phyloP scores from a whole-genome alignment of 441 rosid genomes.

The Breynia disticha region DNA sequence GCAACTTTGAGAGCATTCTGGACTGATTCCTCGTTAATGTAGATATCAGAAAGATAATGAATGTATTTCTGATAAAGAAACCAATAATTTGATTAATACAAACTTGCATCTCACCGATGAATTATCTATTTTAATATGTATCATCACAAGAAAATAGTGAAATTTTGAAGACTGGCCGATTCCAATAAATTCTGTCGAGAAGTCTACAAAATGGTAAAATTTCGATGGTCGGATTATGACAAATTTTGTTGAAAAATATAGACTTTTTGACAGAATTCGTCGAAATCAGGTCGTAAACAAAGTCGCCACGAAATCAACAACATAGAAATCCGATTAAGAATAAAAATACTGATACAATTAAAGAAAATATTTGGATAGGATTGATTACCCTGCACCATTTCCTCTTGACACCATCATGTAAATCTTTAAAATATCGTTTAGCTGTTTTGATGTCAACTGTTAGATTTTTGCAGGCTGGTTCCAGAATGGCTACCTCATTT shows the following conservation, averaged over 20 bases:
- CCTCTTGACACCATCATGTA: neutral
- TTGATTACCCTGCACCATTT: neutral
- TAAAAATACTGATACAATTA: too few relatives aligned
- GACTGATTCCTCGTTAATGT: neutral
- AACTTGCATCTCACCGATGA: too few relatives aligned
- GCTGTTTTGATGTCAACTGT: neutral
- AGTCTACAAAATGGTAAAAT: too few relatives aligned
- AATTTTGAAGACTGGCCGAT: too few relatives aligned
- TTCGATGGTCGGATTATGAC: too few relatives aligned
- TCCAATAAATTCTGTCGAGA: too few relatives aligned
- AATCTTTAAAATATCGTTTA: neutral
- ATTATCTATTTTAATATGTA: too few relatives aligned
- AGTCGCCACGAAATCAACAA: too few relatives aligned
- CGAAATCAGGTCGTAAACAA: too few relatives aligned
- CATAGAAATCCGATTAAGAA: neutral
- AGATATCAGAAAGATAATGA: neutral
- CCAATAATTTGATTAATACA: neutral
- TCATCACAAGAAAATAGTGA: too few relatives aligned
- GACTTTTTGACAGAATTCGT: too few relatives aligned
- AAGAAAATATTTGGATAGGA: neutral
- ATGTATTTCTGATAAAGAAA: neutral
- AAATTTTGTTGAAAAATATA: too few relatives aligned
- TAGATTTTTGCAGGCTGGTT: neutral
- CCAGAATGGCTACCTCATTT: neutral
- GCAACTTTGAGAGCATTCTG: neutral